phyloP scores from a whole-genome alignment of 2,329 filamentous ascomycete species.

The Exophiala spinifera region DNA sequence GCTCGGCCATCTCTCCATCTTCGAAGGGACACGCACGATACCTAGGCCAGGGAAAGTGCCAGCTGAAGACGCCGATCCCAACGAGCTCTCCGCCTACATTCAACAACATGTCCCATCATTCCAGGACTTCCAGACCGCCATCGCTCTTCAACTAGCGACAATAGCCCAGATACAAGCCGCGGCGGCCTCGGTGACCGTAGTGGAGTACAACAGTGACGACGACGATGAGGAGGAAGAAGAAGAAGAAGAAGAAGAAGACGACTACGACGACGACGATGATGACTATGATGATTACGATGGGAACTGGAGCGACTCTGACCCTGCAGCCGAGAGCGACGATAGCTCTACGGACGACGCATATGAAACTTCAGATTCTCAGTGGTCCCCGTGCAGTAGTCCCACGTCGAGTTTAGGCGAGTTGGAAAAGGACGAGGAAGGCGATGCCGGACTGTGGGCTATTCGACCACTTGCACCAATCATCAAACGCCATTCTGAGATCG shows the following conservation, averaged over 20 bases:
- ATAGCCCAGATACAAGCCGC: constrained; percentile 10
- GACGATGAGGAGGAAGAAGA: neutral
- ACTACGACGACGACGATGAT: neutral
- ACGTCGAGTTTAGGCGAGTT: constrained; percentile 8
- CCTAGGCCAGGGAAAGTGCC: neutral
- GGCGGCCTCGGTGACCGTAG: neutral
- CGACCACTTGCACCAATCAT: constrained; percentile 14
- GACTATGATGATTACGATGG: constrained; percentile 16
- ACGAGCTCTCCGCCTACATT: constrained; percentile 12
- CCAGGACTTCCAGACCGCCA: constrained; percentile 23
- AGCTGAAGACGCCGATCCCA: neutral
- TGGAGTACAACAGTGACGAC: constrained; percentile 5
- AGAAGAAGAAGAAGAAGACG: neutral
- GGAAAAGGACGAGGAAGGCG: constrained; percentile 12
- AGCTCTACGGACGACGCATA: constrained; percentile 23
- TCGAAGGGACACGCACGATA: constrained; percentile 13
- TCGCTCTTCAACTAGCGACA: constrained; percentile 18
- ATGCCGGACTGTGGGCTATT: constrained; percentile 18
- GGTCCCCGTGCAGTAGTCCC: constrained; percentile 16
- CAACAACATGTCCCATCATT: constrained; percentile 20
- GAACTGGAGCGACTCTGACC: constrained; percentile 17
- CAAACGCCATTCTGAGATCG: neutral
- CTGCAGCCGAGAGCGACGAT: constrained; percentile 19
- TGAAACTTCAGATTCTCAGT: constrained; percentile 15
- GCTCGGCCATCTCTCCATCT: constrained; percentile 23